These are phyloP conservation scores for Ogataea methanolica DNA, from an alignment of 805 yeast genomes.

Conservation along the genomic window DNA sequence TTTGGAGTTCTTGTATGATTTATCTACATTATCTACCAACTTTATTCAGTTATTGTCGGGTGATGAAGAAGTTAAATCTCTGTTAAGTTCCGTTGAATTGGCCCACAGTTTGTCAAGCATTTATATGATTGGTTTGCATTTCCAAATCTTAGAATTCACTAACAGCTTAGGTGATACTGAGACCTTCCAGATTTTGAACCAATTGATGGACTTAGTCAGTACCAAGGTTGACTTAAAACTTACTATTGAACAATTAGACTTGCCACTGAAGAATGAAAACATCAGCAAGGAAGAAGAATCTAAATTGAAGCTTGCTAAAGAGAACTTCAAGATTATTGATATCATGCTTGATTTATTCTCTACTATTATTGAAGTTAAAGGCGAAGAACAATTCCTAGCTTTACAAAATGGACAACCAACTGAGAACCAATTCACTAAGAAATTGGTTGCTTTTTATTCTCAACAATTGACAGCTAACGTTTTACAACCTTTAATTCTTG, in stretches of 20 bases:
- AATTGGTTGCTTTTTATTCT: constrained; percentile 13
- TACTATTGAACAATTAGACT: constrained; percentile 9
- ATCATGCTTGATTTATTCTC: constrained; percentile 72
- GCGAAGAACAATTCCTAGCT: constrained; percentile 10
- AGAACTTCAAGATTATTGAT: constrained; percentile 60
- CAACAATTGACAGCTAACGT: constrained; percentile 18
- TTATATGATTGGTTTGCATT: constrained; percentile 26
- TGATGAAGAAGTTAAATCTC: constrained; percentile 10
- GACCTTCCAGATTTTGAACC: constrained; percentile 18
- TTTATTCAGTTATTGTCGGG: constrained; percentile 20
- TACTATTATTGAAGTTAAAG: constrained; percentile 58
- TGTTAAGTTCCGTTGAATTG: constrained; percentile 6
- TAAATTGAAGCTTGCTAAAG: constrained; percentile 41
- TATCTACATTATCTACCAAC: constrained; percentile 24
- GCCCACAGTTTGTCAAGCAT: constrained; percentile 15
- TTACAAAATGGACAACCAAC: neutral
- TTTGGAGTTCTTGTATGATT: constrained; percentile 27
- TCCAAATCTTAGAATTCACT: constrained; percentile 28
- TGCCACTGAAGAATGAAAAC: constrained; percentile 7
- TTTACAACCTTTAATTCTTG: constrained; percentile 37
- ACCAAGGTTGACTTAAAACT: constrained; percentile 11
- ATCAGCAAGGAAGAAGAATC: constrained; percentile 19
- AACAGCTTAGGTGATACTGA: constrained; percentile 18
- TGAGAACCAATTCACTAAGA: constrained; percentile 20
- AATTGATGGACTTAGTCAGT: constrained; percentile 33